Evolutionary conservation across 2,329 filamentous ascomycete species (phyloP), one percentile per base, ranked within the genome.

Genomic region (Bisporella sp.): DNA sequence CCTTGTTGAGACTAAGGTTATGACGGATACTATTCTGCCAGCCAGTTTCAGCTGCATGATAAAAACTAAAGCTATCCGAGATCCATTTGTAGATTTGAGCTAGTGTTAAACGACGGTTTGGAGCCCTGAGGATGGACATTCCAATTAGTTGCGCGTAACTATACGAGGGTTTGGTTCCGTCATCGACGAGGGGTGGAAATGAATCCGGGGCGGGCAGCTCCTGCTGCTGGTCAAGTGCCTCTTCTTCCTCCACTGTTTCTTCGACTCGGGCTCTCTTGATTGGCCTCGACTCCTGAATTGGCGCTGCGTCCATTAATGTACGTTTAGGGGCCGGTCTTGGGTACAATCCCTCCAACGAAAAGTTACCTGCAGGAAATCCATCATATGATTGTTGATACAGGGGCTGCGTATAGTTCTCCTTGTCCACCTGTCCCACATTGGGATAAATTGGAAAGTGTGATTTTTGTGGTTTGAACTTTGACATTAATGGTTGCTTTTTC

Each of bases 11-110:
- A 64, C 91, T 96, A 33, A 99, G 81, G 61, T 99, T 99, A 70
- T 99, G 93, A 33, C 93, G 87, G 67, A 99, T 99, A 72, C 93
- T 97, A 69, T 99, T 99, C 70, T 97, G 92, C 93, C 93, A 99
- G 56, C 93, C 92, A 8, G 87, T 83, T 62, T 96, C 90, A 41
- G 82, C 79, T 59, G 81, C 84, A n/a, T n/a, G 8, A 73, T 97
- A 99, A 70, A 92, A 96, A 5, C 81, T 84, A 66, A 87, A 97
- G 13, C 85, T 91, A 66, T 95, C 89, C n/a, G 89, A 95, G 62
- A 99, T 97, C 92, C 93, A 99, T 66, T 95, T 96, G 77, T 97
- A 99, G 60, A 99, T 99, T 68, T 96, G 90, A 30, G 90, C 84
- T 13, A 99, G 77, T 1, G 93, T 97, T 55, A 97, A 76, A 47